Evolutionary conservation across 441 rosid genomes (phyloP), one percentile per base, ranked within the genome.

Genomic region (Codiaeum variegatum): DNA sequence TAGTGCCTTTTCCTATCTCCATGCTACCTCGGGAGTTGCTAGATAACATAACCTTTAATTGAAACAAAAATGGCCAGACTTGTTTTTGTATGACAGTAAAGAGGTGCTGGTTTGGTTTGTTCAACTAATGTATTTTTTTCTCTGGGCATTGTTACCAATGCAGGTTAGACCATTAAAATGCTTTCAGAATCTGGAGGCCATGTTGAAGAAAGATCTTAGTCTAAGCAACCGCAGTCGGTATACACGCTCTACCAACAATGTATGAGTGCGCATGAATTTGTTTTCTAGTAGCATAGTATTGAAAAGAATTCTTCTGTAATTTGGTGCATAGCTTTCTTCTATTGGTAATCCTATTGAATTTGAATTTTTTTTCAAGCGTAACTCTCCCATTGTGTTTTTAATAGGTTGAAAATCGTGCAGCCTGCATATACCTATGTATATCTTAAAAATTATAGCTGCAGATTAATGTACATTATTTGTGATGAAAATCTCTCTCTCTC

Each of bases 131-230:
- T 19, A 44, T 34, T 63, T 26, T 10, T n/a, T 0, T 69, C 36
- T 58, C 49, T 38, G 26, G 44, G 65, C 54, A 28, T 68, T 70
- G 40, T 72, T 19, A 79, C 40, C 15, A 31, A 0, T 64, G 49
- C 91, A 91, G 97, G 78, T 86, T 76, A 84, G 87, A 79, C 90
- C 94, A 67, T 68, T 89, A 83, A 85, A 83, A 79, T 91, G 97
- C 76, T 94, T 94, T 78, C 90, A 80, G 70, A 87, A 83, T 66
- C 77, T 86, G 70, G 92, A 87, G 80, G 86, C 83, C 74, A 81
- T 88, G 77, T 26, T 80, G 85, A 89, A 81, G 93, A 90, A 84
- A 82, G 94, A 81, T 49, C 86, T 79, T 23, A 85, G 83, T 78
- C 47, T 82, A 36, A 87, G 91, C 71, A 73, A 81, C 62, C 72